These are phyloP conservation scores for Pouteria glomerata DNA, from an alignment of 148 eudicot genomes.

Conservation along the genomic window DNA sequence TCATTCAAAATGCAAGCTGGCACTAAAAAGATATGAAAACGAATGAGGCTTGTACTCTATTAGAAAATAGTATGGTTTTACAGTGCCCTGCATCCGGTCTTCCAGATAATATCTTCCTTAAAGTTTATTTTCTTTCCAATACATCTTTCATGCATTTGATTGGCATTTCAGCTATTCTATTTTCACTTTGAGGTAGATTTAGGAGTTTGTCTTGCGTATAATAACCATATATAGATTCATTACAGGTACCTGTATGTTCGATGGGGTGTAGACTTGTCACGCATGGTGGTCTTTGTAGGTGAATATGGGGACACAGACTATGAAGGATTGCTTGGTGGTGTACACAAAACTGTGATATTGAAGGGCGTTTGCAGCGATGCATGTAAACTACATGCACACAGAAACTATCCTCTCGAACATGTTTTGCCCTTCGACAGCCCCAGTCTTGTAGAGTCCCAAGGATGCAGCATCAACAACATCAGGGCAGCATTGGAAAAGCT, in stretches of 20 bases:
- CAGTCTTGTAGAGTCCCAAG: constrained; percentile 17
- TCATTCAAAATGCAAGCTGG: neutral
- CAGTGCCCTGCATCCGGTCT: neutral
- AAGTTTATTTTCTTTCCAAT: neutral
- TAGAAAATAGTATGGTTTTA: too few relatives aligned
- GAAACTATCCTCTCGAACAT: constrained; percentile 38
- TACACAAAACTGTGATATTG: constrained; percentile 40
- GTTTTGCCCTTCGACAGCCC: constrained; percentile 24
- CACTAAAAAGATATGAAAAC: neutral
- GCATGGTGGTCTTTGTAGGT: constrained; percentile 36
- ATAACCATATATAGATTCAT: neutral
- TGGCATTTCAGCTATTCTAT: neutral
- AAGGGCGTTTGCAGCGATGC: constrained; percentile 22
- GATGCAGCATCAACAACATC: constrained; percentile 20
- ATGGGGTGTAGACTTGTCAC: constrained; percentile 33
- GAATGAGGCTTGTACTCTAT: neutral
- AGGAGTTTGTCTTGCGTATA: neutral
- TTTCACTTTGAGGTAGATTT: neutral
- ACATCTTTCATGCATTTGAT: neutral
- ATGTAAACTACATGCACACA: constrained; percentile 17
- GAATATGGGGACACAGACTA: constrained; percentile 44
- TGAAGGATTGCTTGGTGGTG: constrained; percentile 38
- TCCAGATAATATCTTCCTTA: neutral
- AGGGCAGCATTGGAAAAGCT: constrained; percentile 19
- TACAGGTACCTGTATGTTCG: constrained; percentile 31